These are phyloP conservation scores for Truncatella angustata DNA, from an alignment of 2,329 filamentous ascomycete genomes.

Conservation along the genomic window DNA sequence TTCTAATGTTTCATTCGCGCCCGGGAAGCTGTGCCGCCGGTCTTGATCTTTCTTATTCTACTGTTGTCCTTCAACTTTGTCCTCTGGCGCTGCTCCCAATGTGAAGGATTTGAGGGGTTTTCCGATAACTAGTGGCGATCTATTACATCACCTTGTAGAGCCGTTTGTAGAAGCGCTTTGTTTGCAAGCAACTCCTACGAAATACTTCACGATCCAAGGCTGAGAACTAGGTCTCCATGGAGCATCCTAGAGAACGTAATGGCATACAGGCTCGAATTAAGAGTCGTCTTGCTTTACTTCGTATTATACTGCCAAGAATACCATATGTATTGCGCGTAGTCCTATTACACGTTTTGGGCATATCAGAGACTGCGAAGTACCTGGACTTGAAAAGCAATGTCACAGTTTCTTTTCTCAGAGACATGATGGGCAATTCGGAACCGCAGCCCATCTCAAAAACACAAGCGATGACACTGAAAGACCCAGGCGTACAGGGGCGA, in stretches of 20 bases:
- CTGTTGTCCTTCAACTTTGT: too few relatives aligned
- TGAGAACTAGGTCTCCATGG: too few relatives aligned
- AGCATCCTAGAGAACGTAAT: not conserved
- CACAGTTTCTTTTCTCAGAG: conserved; percentile 69
- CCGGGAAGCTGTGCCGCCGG: too few relatives aligned
- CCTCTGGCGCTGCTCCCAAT: too few relatives aligned
- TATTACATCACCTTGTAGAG: too few relatives aligned
- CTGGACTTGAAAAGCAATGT: conserved; percentile 77
- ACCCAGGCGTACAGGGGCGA: conserved; percentile 63
- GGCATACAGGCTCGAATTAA: conserved; percentile 1
- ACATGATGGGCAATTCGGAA: conserved; percentile 49
- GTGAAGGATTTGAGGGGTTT: too few relatives aligned
- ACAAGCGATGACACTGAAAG: conserved; percentile 46
- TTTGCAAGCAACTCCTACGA: not conserved
- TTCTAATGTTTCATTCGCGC: too few relatives aligned
- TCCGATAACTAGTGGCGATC: too few relatives aligned
- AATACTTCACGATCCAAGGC: not conserved
- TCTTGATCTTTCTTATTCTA: too few relatives aligned
- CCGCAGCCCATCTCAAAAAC: conserved; percentile 54
- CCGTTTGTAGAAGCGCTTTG: too few relatives aligned
- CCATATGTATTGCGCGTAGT: conserved; percentile 63
- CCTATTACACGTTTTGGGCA: conserved; percentile 61
- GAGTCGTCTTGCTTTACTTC: not conserved
- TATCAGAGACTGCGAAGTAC: conserved; percentile 71
- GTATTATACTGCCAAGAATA: conserved; percentile 41